A percentile compares a stretch with the other conserved stretches of the same genome.
Evolutionary conservation across 2,329 filamentous ascomycete genomes (phyloP).

Genomic region (Aspergillus sp.): DNA sequence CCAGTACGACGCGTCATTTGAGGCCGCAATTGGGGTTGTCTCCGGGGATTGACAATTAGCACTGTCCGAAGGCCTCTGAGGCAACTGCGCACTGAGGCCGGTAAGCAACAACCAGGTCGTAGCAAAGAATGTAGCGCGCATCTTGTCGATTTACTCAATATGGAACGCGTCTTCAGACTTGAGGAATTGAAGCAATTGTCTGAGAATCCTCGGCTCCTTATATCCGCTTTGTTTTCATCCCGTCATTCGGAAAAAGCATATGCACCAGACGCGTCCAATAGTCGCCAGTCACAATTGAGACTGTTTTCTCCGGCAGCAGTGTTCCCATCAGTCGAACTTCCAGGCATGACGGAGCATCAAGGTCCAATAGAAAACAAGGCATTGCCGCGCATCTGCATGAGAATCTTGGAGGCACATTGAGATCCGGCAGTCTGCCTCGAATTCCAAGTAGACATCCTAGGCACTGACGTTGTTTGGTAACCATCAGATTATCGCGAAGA

Average conservation of each 20-base stretch:
- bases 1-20: slow-evolving; percentile 23
- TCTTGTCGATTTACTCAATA: not conserved
- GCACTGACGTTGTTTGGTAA: too few species aligned
- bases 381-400: not conserved
- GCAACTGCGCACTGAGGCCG: slow-evolving; percentile 3
- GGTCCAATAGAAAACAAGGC: not conserved
- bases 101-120: slow-evolving; percentile 3
- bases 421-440: not conserved
- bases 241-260: not conserved
- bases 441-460: not conserved
- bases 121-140: not conserved
- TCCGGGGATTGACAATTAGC: slow-evolving; percentile 3
- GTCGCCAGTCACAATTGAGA: not conserved
- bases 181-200: not conserved
- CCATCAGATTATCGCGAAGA: too few species aligned
- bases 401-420: not conserved
- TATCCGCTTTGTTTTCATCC: not conserved
- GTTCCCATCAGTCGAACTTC: not conserved
- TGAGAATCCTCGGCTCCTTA: not conserved
- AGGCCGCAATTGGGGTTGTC: slow-evolving; percentile 4
- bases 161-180: not conserved
- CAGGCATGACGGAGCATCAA: not conserved
- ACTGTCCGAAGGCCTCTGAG: slow-evolving; percentile 5
- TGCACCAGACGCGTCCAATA: not conserved
- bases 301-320: not conserved